Percentiles rank a stretch among this genome's conserved stretches.
phyloP scores from a whole-genome alignment of 768 basidiomycete species.

The Kwoniella sp. region DNA sequence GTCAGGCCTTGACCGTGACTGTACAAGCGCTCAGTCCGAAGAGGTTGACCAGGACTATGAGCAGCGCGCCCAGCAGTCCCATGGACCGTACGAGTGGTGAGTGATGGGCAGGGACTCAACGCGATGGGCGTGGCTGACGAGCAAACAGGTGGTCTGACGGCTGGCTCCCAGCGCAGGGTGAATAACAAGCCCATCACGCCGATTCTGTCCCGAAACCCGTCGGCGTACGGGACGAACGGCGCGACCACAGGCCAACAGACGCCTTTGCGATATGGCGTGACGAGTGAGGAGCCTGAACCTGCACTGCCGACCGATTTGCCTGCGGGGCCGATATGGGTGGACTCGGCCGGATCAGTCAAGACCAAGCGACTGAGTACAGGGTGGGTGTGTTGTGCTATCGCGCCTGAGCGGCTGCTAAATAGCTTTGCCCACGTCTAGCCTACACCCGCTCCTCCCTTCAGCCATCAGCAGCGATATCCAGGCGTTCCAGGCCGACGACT shows the following conservation, averaged over 20 bases:
- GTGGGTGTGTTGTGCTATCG: constrained; percentile 53
- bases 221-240: constrained; percentile 2
- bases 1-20: constrained; percentile 7
- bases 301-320: constrained; percentile 1
- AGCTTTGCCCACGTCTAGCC: constrained; percentile 52
- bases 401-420: neutral
- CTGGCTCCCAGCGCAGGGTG: no score
- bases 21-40: constrained; percentile 9
- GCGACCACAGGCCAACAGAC: no score
- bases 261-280: neutral
- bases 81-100: constrained; percentile 1
- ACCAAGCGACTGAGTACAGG: constrained; percentile 58
- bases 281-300: neutral
- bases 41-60: no score
- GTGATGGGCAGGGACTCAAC: no score
- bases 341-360: constrained; percentile 20
- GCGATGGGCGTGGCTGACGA: no score
- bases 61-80: no score
- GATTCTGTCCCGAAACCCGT: no score
- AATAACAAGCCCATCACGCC: no score
- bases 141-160: no score
- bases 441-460: constrained; percentile 70
- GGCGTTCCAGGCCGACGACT: constrained; percentile 79
- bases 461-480: constrained; percentile 80
- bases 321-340: constrained; percentile 26